phyloP scores from a whole-genome alignment of 805 yeast genomes.

The Candida caryicola region DNA sequence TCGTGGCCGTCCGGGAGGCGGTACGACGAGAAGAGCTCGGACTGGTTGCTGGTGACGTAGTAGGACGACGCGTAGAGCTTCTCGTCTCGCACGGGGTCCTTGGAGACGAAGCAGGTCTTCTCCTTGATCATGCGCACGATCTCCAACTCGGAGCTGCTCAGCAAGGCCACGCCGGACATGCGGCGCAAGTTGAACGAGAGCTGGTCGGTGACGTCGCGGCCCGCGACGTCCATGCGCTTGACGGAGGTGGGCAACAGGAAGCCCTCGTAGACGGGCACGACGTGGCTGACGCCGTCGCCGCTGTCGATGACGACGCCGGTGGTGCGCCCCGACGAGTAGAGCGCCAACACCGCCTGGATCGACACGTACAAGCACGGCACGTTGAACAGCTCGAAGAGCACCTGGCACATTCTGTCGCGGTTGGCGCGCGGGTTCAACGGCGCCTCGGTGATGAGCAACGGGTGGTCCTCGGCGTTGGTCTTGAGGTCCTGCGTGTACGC shows the following conservation, averaged over 20 bases:
- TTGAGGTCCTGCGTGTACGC: constrained; percentile 57
- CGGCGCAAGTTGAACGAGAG: constrained; percentile 67
- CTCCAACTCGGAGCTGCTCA: constrained; percentile 77
- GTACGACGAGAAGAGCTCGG: constrained; percentile 38
- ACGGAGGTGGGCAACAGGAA: constrained; percentile 73
- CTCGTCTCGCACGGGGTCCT: constrained; percentile 57
- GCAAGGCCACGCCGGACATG: constrained; percentile 57
- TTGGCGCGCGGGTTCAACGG: constrained; percentile 72
- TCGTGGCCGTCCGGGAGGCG: constrained; percentile 83
- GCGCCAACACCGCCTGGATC: constrained; percentile 74
- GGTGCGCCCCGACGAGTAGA: constrained; percentile 87
- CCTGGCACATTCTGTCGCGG: constrained; percentile 59
- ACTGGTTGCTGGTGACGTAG: constrained; percentile 13
- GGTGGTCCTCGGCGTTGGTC: constrained; percentile 74
- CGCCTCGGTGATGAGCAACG: constrained; percentile 83
- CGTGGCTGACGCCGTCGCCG: constrained; percentile 91
- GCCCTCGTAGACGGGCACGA: constrained; percentile 89
- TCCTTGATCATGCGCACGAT: constrained; percentile 79
- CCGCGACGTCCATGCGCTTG: constrained; percentile 76
- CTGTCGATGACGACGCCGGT: constrained; percentile 86
- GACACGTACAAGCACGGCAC: constrained; percentile 74
- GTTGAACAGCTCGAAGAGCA: constrained; percentile 68
- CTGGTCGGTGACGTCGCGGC: constrained; percentile 78
- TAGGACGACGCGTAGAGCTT: constrained; percentile 33
- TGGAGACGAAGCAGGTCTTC: constrained; percentile 61